phyloP scores from a whole-genome alignment of 2,329 filamentous ascomycete genomes.

The Boeremia exigua region DNA sequence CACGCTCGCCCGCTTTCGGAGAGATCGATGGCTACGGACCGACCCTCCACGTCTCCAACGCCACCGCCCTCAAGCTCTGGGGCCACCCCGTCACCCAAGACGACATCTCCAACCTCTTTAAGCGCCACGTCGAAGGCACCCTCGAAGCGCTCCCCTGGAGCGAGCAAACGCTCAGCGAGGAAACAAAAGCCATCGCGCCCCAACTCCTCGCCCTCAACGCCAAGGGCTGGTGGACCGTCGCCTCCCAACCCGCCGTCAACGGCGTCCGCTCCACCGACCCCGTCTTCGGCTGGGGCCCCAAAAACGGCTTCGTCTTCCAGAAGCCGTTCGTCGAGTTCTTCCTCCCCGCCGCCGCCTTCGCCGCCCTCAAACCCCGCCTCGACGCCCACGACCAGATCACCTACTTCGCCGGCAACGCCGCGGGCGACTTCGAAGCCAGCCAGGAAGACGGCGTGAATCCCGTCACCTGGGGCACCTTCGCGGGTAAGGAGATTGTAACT shows the following conservation, averaged over 20 bases:
- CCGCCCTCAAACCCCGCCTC: slow-evolving; percentile 68
- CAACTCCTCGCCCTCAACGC: slow-evolving; percentile 80
- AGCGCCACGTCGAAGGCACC: slow-evolving; percentile 78
- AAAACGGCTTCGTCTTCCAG: slow-evolving; percentile 93
- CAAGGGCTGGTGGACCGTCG: slow-evolving; percentile 93
- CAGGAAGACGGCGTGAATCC: slow-evolving; percentile 77
- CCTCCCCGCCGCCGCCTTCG: slow-evolving; percentile 76
- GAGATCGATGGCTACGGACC: slow-evolving; percentile 98
- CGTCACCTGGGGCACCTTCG: slow-evolving; percentile 96
- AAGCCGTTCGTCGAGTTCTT: slow-evolving; percentile 99
- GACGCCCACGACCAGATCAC: slow-evolving; percentile 72
- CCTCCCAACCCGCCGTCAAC: slow-evolving; percentile 93
- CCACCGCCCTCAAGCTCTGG: slow-evolving; percentile 84
- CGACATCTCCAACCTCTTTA: slow-evolving; percentile 83
- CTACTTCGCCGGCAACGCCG: slow-evolving; percentile 84
- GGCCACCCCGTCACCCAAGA: slow-evolving; percentile 71
- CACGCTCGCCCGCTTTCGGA: slow-evolving; percentile 83
- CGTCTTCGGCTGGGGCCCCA: slow-evolving; percentile 92
- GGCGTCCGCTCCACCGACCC: slow-evolving; percentile 76
- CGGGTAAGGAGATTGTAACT: slow-evolving; percentile 93
- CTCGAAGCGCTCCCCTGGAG: slow-evolving; percentile 89
- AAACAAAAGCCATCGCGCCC: slow-evolving; percentile 80
- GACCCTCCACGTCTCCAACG: slow-evolving; percentile 88
- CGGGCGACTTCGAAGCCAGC: slow-evolving; percentile 77
- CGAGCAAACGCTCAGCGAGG: slow-evolving; percentile 83